These are phyloP conservation scores for Diplocarpon rosae DNA, from an alignment of 2,329 filamentous ascomycete species.

Conservation along the genomic window DNA sequence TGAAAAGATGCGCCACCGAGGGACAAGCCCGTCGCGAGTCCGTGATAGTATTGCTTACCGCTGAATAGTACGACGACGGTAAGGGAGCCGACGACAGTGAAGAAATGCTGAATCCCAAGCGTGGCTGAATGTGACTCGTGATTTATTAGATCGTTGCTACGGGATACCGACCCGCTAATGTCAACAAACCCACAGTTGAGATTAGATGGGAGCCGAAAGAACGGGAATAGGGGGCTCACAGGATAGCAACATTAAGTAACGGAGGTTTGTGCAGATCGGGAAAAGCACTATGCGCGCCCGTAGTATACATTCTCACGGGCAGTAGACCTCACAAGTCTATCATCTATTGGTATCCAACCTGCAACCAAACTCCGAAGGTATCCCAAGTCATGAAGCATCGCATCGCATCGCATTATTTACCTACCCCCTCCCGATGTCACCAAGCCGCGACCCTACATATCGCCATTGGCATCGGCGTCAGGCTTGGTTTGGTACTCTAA, in stretches of 20 bases:
- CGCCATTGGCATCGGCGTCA: neutral
- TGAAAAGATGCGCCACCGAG: neutral
- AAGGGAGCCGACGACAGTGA: neutral
- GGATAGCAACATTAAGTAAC: neutral
- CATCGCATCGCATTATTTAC: neutral
- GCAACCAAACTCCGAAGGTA: slow-evolving; percentile 5
- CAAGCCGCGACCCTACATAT: neutral
- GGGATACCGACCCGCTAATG: neutral
- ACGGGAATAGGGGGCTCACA: neutral
- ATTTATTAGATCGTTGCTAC: neutral
- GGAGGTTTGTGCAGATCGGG: neutral
- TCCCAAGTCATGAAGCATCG: slow-evolving; percentile 3
- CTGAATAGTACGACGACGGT: neutral
- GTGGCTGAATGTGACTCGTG: neutral
- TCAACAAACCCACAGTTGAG: neutral
- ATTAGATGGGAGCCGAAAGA: neutral
- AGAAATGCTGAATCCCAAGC: too few relatives aligned
- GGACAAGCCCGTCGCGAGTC: neutral
- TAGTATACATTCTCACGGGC: neutral
- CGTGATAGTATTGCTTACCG: neutral
- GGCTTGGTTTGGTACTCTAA: slow-evolving; percentile 1
- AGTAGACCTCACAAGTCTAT: neutral
- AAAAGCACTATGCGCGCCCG: too few relatives aligned
- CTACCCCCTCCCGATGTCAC: neutral
- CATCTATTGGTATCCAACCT: neutral